phyloP scores from a whole-genome alignment of 108 stramenopile genomes.

The Skeletonema tropicum region DNA sequence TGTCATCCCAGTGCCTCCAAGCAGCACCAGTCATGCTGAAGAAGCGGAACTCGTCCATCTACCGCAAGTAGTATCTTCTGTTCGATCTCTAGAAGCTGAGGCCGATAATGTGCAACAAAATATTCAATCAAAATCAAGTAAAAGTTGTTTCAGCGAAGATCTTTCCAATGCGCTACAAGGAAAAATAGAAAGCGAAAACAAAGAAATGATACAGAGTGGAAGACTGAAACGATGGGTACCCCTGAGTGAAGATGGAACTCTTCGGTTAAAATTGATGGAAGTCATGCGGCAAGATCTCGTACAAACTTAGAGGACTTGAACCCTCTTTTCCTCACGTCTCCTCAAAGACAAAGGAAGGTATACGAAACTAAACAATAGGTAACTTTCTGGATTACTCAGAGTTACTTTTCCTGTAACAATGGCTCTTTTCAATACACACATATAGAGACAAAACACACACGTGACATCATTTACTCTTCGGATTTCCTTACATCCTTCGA shows the following conservation, averaged over 20 bases:
- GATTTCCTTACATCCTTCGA: too few species aligned
- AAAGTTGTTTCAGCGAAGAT: conserved; percentile 37
- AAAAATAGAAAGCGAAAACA: conserved; percentile 32
- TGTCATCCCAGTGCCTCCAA: neutral
- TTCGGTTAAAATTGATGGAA: conserved; percentile 36
- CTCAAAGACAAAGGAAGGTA: too few species aligned
- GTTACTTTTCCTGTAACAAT: too few species aligned
- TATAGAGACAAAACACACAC: too few species aligned
- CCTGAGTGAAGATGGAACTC: conserved; percentile 36
- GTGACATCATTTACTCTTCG: too few species aligned
- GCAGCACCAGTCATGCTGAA: neutral
- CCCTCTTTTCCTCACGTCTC: too few species aligned
- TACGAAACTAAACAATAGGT: too few species aligned
- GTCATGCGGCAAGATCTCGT: conserved; percentile 23
- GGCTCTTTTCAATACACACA: too few species aligned
- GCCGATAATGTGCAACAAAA: neutral
- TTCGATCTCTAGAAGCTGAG: neutral
- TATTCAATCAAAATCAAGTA: neutral
- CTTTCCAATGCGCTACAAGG: conserved; percentile 37
- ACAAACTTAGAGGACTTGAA: too few species aligned
- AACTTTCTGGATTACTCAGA: too few species aligned
- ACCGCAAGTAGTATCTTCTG: neutral
- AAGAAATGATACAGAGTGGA: conserved; percentile 37
- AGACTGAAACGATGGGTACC: conserved; percentile 50
- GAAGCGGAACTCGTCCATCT: neutral